Evolutionary conservation across 2,329 filamentous ascomycete species (phyloP).

Genomic region (Pseudofabraea citricarpa): DNA sequence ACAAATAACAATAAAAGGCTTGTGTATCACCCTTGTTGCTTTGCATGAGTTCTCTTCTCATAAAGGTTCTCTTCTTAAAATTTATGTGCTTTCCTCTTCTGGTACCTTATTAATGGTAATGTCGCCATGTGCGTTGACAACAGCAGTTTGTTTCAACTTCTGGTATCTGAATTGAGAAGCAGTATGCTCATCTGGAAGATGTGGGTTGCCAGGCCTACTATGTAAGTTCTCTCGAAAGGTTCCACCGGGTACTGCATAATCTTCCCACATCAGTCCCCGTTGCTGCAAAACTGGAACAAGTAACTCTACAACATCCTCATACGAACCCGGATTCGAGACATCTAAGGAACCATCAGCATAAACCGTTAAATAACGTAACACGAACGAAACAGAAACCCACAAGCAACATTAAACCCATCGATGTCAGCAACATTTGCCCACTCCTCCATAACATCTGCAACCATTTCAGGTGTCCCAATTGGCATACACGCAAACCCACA

Average conservation of each 20-base stretch:
- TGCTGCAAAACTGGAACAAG: conserved; percentile 57
- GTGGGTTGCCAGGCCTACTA: conserved; percentile 40
- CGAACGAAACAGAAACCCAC: conserved; percentile 46
- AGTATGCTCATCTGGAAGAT: conserved; percentile 46
- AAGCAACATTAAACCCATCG: conserved; percentile 70
- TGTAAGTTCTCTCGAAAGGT: conserved; percentile 58
- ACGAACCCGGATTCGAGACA: conserved; percentile 59
- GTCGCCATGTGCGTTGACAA: neutral
- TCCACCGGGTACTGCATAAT: conserved; percentile 47
- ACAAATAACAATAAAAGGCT: no score
- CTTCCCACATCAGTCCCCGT: conserved; percentile 47
- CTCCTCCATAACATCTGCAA: conserved; percentile 62
- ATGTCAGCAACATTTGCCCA: conserved; percentile 67
- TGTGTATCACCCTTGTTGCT: no score
- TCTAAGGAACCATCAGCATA: conserved; percentile 38
- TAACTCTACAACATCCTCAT: conserved; percentile 61
- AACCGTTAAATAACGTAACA: neutral
- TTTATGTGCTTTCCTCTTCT: no score
- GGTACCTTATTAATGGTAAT: neutral
- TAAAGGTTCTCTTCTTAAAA: no score
- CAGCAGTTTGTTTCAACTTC: neutral
- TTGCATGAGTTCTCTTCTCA: no score
- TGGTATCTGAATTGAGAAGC: neutral
- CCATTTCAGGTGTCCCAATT: conserved; percentile 22
- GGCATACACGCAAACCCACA: conserved; percentile 1